A percentile compares a stretch with the other conserved stretches of the same genome.
These are phyloP conservation scores for Chlorophyllum brunneum DNA, from an alignment of 768 basidiomycete species.

Conservation along the genomic window DNA sequence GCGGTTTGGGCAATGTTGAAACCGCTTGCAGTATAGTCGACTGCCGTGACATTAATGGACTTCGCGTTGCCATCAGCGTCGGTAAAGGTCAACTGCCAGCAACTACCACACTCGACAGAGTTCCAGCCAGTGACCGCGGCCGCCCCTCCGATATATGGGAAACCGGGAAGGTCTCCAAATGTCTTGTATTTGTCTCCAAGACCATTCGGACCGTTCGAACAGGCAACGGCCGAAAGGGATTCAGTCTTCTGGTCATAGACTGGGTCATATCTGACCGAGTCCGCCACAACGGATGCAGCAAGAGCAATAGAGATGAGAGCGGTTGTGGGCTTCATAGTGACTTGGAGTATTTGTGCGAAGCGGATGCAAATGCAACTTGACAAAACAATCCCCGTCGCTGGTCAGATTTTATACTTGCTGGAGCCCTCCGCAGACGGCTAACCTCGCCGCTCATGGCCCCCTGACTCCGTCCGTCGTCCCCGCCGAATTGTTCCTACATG, in stretches of 20 bases:
- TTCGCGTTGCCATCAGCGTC: slow-evolving; percentile 23
- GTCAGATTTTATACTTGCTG: background rate
- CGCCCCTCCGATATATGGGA: slow-evolving; percentile 58
- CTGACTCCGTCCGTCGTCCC: too few relatives aligned
- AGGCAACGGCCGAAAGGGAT: slow-evolving; percentile 40
- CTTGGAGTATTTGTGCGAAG: too few relatives aligned
- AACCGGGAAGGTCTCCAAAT: slow-evolving; percentile 49
- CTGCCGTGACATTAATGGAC: slow-evolving; percentile 45
- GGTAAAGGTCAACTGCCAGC: slow-evolving; percentile 55
- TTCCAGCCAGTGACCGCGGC: slow-evolving; percentile 47
- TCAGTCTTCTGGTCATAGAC: slow-evolving; percentile 41
- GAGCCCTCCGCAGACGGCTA: too few relatives aligned
- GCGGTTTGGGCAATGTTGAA: slow-evolving; percentile 50
- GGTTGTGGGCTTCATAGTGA: slow-evolving; percentile 30
- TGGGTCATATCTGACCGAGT: slow-evolving; percentile 38
- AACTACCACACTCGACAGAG: slow-evolving; percentile 52
- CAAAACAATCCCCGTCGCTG: too few relatives aligned
- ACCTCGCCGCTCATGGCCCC: too few relatives aligned
- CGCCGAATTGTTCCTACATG: background rate
- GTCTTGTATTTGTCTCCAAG: slow-evolving; percentile 43
- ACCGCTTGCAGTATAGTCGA: slow-evolving; percentile 45
- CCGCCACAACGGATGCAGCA: slow-evolving; percentile 20
- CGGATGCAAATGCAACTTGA: too few relatives aligned
- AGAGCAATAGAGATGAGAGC: slow-evolving; percentile 22
- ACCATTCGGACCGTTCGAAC: slow-evolving; percentile 49